A percentile compares a stretch with the other conserved stretches of the same genome.
phyloP scores from a whole-genome alignment of 2,329 filamentous ascomycete species.

The Aspergillus ruber region DNA sequence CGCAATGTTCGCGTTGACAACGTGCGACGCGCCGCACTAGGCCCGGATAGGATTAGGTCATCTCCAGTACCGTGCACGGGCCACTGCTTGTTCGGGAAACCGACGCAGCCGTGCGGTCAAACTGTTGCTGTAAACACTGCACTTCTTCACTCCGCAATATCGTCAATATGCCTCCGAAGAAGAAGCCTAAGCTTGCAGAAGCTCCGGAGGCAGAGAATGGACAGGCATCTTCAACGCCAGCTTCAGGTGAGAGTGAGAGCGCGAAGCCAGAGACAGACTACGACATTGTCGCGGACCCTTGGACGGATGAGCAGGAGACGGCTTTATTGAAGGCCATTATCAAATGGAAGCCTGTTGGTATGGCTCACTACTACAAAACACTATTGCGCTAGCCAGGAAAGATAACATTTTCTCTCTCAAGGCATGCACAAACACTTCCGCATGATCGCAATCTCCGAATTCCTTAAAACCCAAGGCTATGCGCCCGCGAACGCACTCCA shows the following conservation, averaged over 20 bases:
- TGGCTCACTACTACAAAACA: slow-evolving; percentile 14
- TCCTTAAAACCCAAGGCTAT: slow-evolving; percentile 74
- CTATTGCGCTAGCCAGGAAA: slow-evolving; percentile 1
- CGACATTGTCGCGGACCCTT: slow-evolving; percentile 61
- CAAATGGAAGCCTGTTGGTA: slow-evolving; percentile 91
- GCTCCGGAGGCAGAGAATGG: slow-evolving; percentile 22
- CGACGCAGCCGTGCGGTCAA: slow-evolving; percentile 1
- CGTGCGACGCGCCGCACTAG: slow-evolving; percentile 17
- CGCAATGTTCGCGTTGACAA: slow-evolving; percentile 13
- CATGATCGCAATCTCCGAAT: slow-evolving; percentile 77
- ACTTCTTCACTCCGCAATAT: neutral
- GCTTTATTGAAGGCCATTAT: slow-evolving; percentile 90
- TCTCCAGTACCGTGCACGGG: slow-evolving; percentile 12
- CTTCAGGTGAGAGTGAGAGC: slow-evolving; percentile 25
- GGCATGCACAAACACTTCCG: slow-evolving; percentile 93
- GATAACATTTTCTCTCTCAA: slow-evolving; percentile 5
- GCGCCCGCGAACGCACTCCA: slow-evolving; percentile 60
- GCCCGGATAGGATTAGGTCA: slow-evolving; percentile 9
- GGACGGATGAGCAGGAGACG: slow-evolving; percentile 94
- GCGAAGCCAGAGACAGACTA: slow-evolving; percentile 33
- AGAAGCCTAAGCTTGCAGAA: slow-evolving; percentile 51
- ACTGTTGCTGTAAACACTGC: neutral
- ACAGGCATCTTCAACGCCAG: slow-evolving; percentile 22
- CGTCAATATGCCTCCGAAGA: slow-evolving; percentile 45
- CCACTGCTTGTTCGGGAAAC: slow-evolving; percentile 24